phyloP scores from a whole-genome alignment of 164 flowering plant species.

The Piper betle region DNA sequence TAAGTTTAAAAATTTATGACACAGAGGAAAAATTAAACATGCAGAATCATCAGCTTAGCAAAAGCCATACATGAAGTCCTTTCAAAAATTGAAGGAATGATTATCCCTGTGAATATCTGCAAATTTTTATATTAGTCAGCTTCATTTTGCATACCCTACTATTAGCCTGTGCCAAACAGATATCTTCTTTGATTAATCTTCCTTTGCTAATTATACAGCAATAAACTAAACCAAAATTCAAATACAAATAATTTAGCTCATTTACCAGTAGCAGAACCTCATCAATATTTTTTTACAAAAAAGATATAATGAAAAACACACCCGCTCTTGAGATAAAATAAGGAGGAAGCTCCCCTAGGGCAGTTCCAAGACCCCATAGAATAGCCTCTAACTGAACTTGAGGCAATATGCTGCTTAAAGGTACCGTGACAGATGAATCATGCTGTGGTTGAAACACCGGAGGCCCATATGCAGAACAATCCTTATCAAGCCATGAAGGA shows the following conservation, averaged over 20 bases:
- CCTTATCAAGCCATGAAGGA: slow-evolving; percentile 87
- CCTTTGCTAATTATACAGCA: not conserved
- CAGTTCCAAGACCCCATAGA: slow-evolving; percentile 93
- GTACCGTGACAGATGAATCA: slow-evolving; percentile 39
- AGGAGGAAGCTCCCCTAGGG: slow-evolving; percentile 98
- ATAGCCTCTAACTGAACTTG: slow-evolving; percentile 84
- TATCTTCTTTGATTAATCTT: not conserved
- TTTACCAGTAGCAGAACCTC: not conserved
- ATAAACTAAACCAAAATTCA: not conserved
- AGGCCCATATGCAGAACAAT: slow-evolving; percentile 73
- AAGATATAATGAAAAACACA: slow-evolving; percentile 10
- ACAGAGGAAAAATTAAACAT: no score
- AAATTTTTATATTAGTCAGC: not conserved
- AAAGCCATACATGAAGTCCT: no score
- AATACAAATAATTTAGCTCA: not conserved
- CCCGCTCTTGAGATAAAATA: slow-evolving; percentile 98
- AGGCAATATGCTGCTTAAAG: slow-evolving; percentile 75
- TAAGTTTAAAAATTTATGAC: not conserved
- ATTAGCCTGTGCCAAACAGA: not conserved
- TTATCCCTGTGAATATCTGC: no score
- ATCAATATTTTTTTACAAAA: no score
- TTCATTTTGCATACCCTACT: not conserved
- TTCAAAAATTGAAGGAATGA: no score
- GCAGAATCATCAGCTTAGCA: no score
- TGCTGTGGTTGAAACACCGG: slow-evolving; percentile 39